Conservation (phyloP, 176 grass and related monocot species). For the Oryza punctata region DNA sequence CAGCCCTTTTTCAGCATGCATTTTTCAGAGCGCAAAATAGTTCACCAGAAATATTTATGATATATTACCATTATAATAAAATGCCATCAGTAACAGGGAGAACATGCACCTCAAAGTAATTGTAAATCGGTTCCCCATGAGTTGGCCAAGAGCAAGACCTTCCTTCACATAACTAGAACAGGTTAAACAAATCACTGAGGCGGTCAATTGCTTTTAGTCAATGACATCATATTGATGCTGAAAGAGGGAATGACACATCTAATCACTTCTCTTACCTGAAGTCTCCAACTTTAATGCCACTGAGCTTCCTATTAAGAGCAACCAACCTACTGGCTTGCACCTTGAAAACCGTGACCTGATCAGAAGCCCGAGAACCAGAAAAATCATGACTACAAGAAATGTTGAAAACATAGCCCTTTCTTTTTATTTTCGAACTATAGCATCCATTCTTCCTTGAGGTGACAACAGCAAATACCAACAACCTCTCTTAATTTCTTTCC, state of each 20-base stretch:
- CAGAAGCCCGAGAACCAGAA: constrained; percentile 29
- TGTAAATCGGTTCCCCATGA: constrained; percentile 80
- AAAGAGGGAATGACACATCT: constrained; percentile 20
- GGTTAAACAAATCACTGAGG: constrained; percentile 12
- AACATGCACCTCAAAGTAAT: constrained; percentile 77
- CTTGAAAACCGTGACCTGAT: constrained; percentile 91
- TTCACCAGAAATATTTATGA: neutral
- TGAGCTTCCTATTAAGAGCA: constrained; percentile 74
- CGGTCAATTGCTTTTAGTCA: neutral
- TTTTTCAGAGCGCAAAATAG: constrained; percentile 21
- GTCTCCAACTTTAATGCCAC: constrained; percentile 85
- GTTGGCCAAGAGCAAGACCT: constrained; percentile 84
- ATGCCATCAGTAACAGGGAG: neutral
- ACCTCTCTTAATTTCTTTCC: neutral
- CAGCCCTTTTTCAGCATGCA: neutral
- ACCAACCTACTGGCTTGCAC: constrained; percentile 77
- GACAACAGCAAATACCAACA: constrained; percentile 1
- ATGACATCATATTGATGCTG: neutral
- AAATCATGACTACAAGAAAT: neutral
- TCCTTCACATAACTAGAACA: constrained; percentile 74
- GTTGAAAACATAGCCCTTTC: neutral
- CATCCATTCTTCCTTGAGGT: neutral
- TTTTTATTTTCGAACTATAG: constrained; percentile 16
- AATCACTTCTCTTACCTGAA: constrained; percentile 63
- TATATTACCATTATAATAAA: constrained; percentile 20